Conservation (phyloP, 192 early-diverging fungal species). For the Chytriomyces sp. region DNA sequence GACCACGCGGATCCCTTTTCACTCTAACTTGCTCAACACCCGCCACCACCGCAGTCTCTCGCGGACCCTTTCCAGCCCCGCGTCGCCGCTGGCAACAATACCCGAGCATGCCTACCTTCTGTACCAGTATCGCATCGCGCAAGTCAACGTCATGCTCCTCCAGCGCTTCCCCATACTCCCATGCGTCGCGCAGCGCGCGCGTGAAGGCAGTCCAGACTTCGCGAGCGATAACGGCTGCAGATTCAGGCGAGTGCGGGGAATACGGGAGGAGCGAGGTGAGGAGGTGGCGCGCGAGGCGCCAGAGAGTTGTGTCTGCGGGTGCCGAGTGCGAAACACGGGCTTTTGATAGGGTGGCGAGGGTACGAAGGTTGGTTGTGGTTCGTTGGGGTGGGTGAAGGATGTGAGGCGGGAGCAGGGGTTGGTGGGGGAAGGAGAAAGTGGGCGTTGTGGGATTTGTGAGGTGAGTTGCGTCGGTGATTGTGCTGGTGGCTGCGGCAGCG, state of each 20-base stretch:
- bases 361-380: not conserved
- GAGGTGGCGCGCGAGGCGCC: constrained; percentile 17
- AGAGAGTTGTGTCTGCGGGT: not conserved
- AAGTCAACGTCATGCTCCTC: constrained; percentile 33
- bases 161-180: not conserved
- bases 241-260: not conserved
- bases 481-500: constrained; percentile 10
- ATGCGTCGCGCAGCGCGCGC: not conserved
- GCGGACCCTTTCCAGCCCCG: not conserved
- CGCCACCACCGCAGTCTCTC: not conserved
- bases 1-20: not conserved
- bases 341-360: not conserved
- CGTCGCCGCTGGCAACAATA: constrained; percentile 34
- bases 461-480: not conserved
- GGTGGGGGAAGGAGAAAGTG: not conserved
- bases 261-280: not conserved
- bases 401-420: not conserved
- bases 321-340: not conserved
- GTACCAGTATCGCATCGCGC: constrained; percentile 34
- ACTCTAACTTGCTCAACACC: not conserved
- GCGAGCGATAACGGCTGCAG: not conserved
- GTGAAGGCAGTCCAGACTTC: not conserved
- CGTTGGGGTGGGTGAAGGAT: not conserved
- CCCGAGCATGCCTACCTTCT: constrained; percentile 47
- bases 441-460: not conserved